A percentile compares a stretch with the other conserved stretches of the same genome.
phyloP scores from a whole-genome alignment of 2,329 filamentous ascomycete species.

The Fusarium sp. region DNA sequence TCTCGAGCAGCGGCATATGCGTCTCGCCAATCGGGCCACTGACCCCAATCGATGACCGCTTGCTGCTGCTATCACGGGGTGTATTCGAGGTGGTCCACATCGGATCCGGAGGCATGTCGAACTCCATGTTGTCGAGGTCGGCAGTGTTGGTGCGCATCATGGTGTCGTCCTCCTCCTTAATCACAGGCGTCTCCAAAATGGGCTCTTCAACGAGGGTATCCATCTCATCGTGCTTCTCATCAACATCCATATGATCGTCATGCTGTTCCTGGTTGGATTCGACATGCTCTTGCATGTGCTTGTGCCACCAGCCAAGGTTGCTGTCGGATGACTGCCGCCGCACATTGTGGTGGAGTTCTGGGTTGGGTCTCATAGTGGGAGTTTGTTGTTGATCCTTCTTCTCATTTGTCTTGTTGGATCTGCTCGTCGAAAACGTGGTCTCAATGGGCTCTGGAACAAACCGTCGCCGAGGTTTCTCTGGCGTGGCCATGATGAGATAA shows the following conservation, averaged over 20 bases:
- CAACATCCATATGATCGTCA: constrained; percentile 47
- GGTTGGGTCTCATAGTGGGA: constrained; percentile 61
- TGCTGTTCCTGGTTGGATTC: constrained; percentile 67
- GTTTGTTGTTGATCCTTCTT: constrained; percentile 26
- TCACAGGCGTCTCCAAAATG: constrained; percentile 24
- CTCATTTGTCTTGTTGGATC: constrained; percentile 55
- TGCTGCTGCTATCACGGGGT: constrained; percentile 39
- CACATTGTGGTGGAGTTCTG: constrained; percentile 59
- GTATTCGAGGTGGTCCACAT: constrained; percentile 58
- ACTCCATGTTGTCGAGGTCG: constrained; percentile 59
- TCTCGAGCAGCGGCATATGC: constrained; percentile 45
- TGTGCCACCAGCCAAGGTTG: constrained; percentile 78
- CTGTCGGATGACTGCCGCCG: constrained; percentile 73
- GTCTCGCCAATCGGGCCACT: constrained; percentile 47
- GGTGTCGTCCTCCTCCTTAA: constrained; percentile 42
- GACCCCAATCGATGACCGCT: constrained; percentile 48
- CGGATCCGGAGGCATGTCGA: constrained; percentile 56
- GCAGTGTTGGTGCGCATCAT: constrained; percentile 56
- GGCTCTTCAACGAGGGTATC: constrained; percentile 41
- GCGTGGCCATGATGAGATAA: constrained; percentile 61
- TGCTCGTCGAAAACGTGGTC: constrained; percentile 73
- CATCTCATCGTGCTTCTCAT: constrained; percentile 48
- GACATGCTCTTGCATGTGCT: constrained; percentile 84
- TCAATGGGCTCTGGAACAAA: constrained; percentile 80
- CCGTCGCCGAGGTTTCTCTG: constrained; percentile 64